Evolutionary conservation across 345 rosid genomes (phyloP).

Genomic region (Gossypium ekmanianum): DNA sequence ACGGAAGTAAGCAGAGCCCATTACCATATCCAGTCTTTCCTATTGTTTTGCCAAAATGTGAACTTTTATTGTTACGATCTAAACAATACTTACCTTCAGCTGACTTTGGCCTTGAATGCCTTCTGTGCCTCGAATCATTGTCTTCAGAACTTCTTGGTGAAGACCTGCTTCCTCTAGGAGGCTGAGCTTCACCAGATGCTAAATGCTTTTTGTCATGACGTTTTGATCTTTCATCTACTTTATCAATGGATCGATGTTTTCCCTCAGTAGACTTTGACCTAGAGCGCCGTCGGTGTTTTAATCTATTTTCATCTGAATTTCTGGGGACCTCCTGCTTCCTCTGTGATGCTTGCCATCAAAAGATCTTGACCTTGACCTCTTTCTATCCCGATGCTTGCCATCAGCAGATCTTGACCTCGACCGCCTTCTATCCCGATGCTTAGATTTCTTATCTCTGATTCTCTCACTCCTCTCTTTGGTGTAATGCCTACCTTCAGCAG

Average conservation of each 20-base stretch:
- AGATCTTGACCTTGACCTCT: conserved; percentile 63
- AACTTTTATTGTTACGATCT: conserved; percentile 24
- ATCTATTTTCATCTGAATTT: conserved; percentile 43
- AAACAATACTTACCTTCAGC: conserved; percentile 30
- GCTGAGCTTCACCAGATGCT: conserved; percentile 43
- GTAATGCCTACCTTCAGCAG: conserved; percentile 47
- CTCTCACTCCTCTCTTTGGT: conserved; percentile 38
- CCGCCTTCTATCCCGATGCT: conserved; percentile 48
- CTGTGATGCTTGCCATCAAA: conserved; percentile 45
- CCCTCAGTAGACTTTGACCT: conserved; percentile 56
- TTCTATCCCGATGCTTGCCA: conserved; percentile 50
- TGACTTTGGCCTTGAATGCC: conserved; percentile 44
- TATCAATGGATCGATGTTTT: conserved; percentile 39
- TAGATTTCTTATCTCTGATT: conserved; percentile 49
- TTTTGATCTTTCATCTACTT: conserved; percentile 43
- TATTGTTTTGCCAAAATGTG: conserved; percentile 3
- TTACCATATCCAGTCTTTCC: conserved; percentile 17
- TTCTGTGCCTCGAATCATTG: conserved; percentile 35
- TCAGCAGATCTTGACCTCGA: conserved; percentile 66
- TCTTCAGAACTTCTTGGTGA: conserved; percentile 43
- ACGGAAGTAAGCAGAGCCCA: conserved; percentile 12
- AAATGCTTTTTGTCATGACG: conserved; percentile 42
- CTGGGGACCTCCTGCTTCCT: conserved; percentile 46
- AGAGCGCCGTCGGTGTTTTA: conserved; percentile 45
- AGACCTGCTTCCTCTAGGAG: conserved; percentile 30